A percentile compares a stretch with the other conserved stretches of the same genome.
Conservation (phyloP, 352 stramenopile genomes). For the Pythium pyrilobum region DNA sequence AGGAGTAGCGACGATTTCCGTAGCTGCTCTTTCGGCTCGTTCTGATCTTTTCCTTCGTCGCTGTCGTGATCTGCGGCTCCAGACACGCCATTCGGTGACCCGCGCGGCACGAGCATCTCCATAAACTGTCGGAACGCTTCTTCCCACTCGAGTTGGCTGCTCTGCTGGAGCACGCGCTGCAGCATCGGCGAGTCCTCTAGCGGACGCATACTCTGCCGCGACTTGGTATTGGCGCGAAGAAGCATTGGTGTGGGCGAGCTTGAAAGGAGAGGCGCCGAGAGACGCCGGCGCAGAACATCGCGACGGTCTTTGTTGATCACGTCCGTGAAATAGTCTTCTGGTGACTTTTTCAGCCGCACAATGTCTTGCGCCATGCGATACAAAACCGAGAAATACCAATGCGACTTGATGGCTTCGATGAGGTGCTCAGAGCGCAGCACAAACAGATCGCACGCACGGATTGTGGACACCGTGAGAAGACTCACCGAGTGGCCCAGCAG, state of each 20-base stretch:
- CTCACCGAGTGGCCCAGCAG: constrained; percentile 52
- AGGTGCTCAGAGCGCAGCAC: constrained; percentile 45
- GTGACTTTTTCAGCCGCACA: constrained; percentile 26
- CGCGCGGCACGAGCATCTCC: constrained; percentile 38
- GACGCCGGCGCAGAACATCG: constrained; percentile 12
- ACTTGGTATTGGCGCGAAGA: not conserved
- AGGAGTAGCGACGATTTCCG: no score
- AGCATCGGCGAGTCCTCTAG: not conserved
- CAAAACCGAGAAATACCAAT: constrained; percentile 40
- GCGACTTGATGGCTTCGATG: constrained; percentile 28
- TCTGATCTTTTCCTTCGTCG: not conserved
- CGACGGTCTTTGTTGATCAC: constrained; percentile 16
- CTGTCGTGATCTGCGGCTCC: not conserved
- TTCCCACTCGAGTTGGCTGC: constrained; percentile 28
- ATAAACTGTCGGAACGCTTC: constrained; percentile 42
- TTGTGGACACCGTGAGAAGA: constrained; percentile 39
- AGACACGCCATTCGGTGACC: constrained; percentile 1
- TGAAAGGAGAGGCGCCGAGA: constrained; percentile 6
- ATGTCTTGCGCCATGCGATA: constrained; percentile 38
- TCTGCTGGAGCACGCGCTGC: constrained; percentile 10
- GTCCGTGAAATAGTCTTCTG: constrained; percentile 25
- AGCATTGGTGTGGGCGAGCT: not conserved
- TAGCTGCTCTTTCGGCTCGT: no score
- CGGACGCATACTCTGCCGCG: not conserved
- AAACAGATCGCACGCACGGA: constrained; percentile 60